Conservation (phyloP, 2,329 filamentous ascomycete species). For the Fusarium duplospermum region DNA sequence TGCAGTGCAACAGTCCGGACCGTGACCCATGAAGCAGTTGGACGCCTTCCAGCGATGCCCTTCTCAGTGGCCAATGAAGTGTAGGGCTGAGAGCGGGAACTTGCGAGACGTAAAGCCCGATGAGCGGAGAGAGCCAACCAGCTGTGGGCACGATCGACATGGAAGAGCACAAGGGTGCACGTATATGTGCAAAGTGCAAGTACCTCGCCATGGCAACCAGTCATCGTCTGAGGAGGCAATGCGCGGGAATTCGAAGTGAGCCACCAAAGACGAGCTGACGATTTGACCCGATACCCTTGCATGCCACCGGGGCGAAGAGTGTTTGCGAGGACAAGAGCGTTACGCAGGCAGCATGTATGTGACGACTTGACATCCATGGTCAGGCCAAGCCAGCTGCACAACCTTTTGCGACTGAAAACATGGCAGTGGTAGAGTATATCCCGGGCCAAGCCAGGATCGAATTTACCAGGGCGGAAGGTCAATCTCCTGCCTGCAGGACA, state of each 20-base stretch:
- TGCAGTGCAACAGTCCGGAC: conserved; percentile 33
- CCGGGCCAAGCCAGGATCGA: conserved; percentile 23
- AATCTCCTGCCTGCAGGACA: conserved; percentile 33
- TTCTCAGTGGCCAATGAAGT: conserved; percentile 22
- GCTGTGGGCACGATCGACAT: conserved; percentile 26
- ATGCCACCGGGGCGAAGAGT: background rate
- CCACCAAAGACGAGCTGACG: conserved; percentile 5
- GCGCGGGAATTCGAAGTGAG: background rate
- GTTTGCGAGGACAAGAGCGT: background rate
- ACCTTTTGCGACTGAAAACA: conserved; percentile 10
- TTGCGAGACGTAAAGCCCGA: conserved; percentile 18
- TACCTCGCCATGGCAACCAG: background rate
- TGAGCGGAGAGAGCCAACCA: conserved; percentile 27
- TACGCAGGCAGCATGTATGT: conserved; percentile 11
- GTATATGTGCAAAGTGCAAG: conserved; percentile 2
- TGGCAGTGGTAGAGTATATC: conserved; percentile 15
- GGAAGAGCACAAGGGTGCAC: conserved; percentile 19
- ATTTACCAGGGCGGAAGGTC: conserved; percentile 20
- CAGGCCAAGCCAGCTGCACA: conserved; percentile 22
- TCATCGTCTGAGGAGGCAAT: conserved; percentile 1
- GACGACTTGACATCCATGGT: conserved; percentile 16
- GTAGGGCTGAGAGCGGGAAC: conserved; percentile 32
- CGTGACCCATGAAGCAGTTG: conserved; percentile 24
- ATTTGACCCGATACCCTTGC: conserved; percentile 8
- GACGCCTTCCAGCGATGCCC: conserved; percentile 6